A percentile compares a stretch with the other conserved stretches of the same genome.
phyloP scores from a whole-genome alignment of 208 protist genomes.

The Phytomonas francai region DNA sequence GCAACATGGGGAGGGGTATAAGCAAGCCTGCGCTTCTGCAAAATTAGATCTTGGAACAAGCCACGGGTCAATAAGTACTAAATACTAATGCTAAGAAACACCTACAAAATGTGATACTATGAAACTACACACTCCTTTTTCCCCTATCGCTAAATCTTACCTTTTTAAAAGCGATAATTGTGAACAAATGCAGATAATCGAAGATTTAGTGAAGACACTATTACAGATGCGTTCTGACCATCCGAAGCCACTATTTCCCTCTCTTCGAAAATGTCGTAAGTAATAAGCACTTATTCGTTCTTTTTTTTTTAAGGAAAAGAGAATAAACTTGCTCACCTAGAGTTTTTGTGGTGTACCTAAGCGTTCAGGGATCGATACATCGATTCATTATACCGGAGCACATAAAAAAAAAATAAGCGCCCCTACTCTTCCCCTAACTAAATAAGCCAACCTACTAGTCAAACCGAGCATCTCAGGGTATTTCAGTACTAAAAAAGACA shows the following conservation, averaged over 20 bases:
- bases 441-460: neutral
- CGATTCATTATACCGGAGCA: neutral
- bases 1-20: neutral
- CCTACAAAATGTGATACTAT: neutral
- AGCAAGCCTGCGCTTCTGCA: neutral
- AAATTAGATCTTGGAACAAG: neutral
- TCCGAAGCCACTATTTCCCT: neutral
- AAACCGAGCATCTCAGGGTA: neutral
- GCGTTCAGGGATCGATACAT: neutral
- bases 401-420: too few relatives aligned
- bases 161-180: neutral
- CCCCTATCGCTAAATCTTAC: neutral
- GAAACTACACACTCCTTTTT: neutral
- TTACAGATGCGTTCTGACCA: neutral
- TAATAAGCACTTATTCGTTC: neutral
- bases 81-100: neutral
- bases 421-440: neutral
- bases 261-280: neutral
- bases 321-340: neutral
- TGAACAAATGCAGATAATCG: neutral
- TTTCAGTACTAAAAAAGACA: neutral
- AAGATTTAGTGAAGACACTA: neutral
- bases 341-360: neutral
- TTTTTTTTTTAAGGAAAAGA: neutral
- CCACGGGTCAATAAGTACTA: neutral